Evolutionary conservation across 2,329 filamentous ascomycete species (phyloP).

Genomic region (Neobulgaria alba): DNA sequence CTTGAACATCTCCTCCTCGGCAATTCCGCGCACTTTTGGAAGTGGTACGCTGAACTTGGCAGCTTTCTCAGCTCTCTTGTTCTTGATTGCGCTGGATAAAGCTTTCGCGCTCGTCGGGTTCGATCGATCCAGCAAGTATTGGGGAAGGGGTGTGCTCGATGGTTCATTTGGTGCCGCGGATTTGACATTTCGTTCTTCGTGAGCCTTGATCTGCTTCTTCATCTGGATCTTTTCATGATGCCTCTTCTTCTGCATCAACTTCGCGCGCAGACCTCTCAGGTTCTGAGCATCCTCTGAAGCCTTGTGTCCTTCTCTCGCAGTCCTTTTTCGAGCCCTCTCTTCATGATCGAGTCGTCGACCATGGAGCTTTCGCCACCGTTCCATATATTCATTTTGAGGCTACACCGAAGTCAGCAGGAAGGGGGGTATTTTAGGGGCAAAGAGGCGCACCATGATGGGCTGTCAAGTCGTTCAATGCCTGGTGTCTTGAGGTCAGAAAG

Average conservation of each 20-base stretch:
- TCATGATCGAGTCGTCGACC: conserved; percentile 43
- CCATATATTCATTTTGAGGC: too few species aligned
- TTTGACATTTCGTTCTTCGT: conserved; percentile 37
- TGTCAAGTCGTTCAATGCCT: background rate
- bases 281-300: conserved; percentile 87
- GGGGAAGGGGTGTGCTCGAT: background rate
- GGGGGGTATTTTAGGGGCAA: too few species aligned
- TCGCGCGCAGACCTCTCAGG: conserved; percentile 81
- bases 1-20: background rate
- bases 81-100: background rate
- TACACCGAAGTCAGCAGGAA: too few species aligned
- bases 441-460: background rate
- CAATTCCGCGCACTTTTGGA: background rate
- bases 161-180: background rate
- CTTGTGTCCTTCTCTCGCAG: conserved; percentile 83
- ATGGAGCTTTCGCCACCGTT: conserved; percentile 64
- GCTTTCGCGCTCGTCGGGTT: background rate
- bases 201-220: conserved; percentile 86
- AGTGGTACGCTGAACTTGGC: background rate
- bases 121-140: background rate
- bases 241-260: conserved; percentile 86
- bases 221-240: conserved; percentile 98
- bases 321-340: conserved; percentile 78
- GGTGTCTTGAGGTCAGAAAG: background rate
- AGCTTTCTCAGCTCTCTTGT: background rate